phyloP scores from a whole-genome alignment of 805 yeast genomes.

The Yamadazyma ubonensis region DNA sequence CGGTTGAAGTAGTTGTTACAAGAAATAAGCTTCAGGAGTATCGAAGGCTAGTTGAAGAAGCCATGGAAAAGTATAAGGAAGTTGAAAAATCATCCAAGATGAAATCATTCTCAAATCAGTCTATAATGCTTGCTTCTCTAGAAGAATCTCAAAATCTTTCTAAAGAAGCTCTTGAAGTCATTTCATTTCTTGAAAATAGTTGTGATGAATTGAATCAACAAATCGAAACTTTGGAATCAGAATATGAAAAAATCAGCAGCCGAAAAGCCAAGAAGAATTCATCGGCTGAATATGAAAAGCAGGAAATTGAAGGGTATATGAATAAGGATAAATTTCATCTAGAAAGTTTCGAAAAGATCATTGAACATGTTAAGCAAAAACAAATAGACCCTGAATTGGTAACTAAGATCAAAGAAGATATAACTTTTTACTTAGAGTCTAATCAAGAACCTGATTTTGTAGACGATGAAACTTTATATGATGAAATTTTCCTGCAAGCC shows the following conservation, averaged over 20 bases:
- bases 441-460: conserved; percentile 39
- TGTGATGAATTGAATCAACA: conserved; percentile 34
- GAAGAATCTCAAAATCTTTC: conserved; percentile 31
- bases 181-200: conserved; percentile 31
- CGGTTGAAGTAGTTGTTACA: conserved; percentile 26
- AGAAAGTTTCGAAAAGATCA: conserved; percentile 33
- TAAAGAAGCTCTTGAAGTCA: conserved; percentile 34
- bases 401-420: conserved; percentile 39
- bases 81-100: conserved; percentile 43
- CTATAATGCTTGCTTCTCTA: conserved; percentile 43
- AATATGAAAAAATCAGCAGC: conserved; percentile 39
- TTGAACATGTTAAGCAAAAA: conserved; percentile 27
- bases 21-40: conserved; percentile 34
- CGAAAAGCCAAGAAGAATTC: conserved; percentile 40
- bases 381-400: conserved; percentile 31
- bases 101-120: conserved; percentile 45
- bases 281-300: conserved; percentile 40
- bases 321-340: conserved; percentile 36
- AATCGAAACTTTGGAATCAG: conserved; percentile 36
- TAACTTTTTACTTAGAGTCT: conserved; percentile 35
- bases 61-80: conserved; percentile 46
- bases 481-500: conserved; percentile 37
- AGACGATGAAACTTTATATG: conserved; percentile 41
- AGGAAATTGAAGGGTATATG: conserved; percentile 34
- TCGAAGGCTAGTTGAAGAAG: conserved; percentile 41